These are phyloP conservation scores for Stevia rebaudiana DNA, from an alignment of 140 eudicot genomes.

Conservation along the genomic window DNA sequence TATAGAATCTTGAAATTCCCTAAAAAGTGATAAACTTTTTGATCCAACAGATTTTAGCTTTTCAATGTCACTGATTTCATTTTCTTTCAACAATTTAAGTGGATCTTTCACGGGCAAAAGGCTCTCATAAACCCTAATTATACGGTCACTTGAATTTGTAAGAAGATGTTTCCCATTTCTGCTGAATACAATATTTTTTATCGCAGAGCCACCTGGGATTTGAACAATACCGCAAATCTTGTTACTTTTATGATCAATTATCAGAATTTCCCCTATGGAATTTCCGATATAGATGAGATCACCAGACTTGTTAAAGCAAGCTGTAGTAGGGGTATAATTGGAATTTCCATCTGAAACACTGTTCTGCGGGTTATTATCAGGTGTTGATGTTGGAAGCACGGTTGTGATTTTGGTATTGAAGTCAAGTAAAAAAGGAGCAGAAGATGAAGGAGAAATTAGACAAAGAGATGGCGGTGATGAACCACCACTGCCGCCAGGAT, in stretches of 20 bases:
- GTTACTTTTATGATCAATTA: slow-evolving; percentile 47
- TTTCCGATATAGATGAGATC: slow-evolving; percentile 86
- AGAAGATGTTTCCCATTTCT: slow-evolving; percentile 72
- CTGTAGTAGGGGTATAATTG: slow-evolving; percentile 63
- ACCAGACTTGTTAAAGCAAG: slow-evolving; percentile 79
- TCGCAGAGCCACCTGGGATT: slow-evolving; percentile 52
- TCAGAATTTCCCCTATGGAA: slow-evolving; percentile 74
- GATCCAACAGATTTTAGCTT: slow-evolving; percentile 54
- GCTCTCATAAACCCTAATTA: slow-evolving; percentile 73
- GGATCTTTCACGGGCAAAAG: slow-evolving; percentile 57
- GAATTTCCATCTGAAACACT: slow-evolving; percentile 65
- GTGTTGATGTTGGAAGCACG: slow-evolving; percentile 48
- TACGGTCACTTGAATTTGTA: slow-evolving; percentile 85
- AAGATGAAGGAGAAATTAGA: slow-evolving; percentile 66
- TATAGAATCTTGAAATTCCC: slow-evolving; percentile 75
- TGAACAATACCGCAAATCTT: slow-evolving; percentile 48
- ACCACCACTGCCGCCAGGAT: slow-evolving; percentile 43
- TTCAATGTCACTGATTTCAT: slow-evolving; percentile 37
- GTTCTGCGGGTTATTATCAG: slow-evolving; percentile 47
- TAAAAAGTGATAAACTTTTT: slow-evolving; percentile 45
- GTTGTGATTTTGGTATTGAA: slow-evolving; percentile 42
- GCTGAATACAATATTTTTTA: slow-evolving; percentile 75
- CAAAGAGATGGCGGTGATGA: slow-evolving; percentile 73
- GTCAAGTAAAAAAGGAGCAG: slow-evolving; percentile 80
- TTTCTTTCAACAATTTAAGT: slow-evolving; percentile 35